These are phyloP conservation scores for Sugiyamaella valdiviana DNA, from an alignment of 805 yeast species.

Conservation along the genomic window DNA sequence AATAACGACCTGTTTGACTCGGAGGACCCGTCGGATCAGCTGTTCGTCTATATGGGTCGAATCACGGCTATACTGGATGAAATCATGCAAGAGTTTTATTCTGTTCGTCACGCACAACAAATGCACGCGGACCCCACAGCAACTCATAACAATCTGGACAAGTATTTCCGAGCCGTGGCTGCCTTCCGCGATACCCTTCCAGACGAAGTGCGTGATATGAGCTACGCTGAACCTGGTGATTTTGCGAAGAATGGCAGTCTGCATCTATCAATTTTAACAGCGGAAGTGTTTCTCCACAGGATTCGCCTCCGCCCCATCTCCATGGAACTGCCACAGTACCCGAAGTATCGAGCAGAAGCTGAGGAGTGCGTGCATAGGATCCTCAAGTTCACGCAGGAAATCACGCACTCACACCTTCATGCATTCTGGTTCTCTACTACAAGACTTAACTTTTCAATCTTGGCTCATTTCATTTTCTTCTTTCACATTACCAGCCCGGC, in stretches of 20 bases:
- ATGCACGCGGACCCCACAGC: conserved; percentile 11
- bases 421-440: conserved; percentile 33
- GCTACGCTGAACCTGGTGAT: conserved; percentile 19
- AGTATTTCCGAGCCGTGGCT: conserved; percentile 18
- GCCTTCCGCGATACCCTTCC: conserved; percentile 27
- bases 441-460: conserved; percentile 27
- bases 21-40: conserved; percentile 25
- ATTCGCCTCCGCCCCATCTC: conserved; percentile 24
- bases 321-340: conserved; percentile 14
- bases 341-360: conserved; percentile 24
- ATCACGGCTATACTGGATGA: conserved; percentile 27
- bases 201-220: conserved; percentile 25
- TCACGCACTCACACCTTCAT: conserved; percentile 31
- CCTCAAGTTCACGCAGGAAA: conserved; percentile 28
- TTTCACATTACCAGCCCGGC: conserved; percentile 29
- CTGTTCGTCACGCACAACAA: conserved; percentile 13
- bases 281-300: conserved; percentile 28
- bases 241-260: conserved; percentile 30
- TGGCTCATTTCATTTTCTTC: conserved; percentile 32
- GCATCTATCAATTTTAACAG: conserved; percentile 26
- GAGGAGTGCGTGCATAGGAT: conserved; percentile 27
- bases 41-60: conserved; percentile 25
- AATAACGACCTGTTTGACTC: conserved; percentile 19
- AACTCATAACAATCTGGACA: conserved; percentile 15
- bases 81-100: conserved; percentile 24